Evolutionary conservation across 257 asterid genomes (phyloP).

Genomic region (Solanum boliviense): DNA sequence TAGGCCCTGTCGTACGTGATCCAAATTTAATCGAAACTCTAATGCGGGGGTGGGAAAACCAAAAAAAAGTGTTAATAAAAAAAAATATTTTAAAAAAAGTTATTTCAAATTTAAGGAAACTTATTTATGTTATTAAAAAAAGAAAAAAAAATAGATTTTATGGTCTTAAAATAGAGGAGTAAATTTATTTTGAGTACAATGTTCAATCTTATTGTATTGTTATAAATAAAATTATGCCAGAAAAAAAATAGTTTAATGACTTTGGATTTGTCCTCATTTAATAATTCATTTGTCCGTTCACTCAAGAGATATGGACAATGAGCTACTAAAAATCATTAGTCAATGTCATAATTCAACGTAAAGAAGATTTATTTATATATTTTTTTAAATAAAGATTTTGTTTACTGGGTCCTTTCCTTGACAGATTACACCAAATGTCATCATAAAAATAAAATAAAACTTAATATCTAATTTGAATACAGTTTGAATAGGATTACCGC

Average conservation of each 20-base stretch:
- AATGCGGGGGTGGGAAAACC: too few relatives aligned
- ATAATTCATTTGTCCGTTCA: not conserved
- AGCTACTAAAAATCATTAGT: not conserved
- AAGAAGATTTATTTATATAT: not conserved
- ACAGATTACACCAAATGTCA: not conserved
- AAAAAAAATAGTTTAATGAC: not conserved
- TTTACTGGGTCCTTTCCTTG: not conserved
- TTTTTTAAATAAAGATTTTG: not conserved
- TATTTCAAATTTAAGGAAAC: not conserved
- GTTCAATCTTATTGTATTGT: not conserved
- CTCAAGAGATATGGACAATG: not conserved
- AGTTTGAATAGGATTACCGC: not conserved
- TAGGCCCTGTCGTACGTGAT: accelerated
- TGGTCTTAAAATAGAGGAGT: not conserved
- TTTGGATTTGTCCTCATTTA: not conserved
- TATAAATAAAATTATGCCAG: not conserved
- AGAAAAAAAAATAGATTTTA: not conserved
- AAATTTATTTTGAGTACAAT: not conserved
- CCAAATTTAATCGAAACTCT: not conserved
- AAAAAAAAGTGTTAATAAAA: too few relatives aligned
- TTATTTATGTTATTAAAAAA: not conserved
- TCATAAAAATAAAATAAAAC: not conserved
- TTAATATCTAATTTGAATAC: not conserved
- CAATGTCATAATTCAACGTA: not conserved
- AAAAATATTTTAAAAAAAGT: not conserved